Conservation (phyloP, 1,284 basidiomycete species). For the Amylostereum areolatum region DNA sequence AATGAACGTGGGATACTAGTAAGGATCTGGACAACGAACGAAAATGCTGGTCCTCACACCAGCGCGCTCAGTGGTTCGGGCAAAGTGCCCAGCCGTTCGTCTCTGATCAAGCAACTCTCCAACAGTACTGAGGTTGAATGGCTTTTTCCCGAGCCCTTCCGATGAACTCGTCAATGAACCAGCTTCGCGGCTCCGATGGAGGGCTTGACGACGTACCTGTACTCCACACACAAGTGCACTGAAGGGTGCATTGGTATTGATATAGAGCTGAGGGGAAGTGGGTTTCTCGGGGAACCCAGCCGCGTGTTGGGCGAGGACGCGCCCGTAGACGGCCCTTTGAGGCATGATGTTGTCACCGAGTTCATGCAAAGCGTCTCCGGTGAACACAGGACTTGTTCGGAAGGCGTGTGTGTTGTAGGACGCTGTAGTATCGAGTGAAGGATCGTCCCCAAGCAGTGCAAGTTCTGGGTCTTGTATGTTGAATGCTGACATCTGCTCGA, state of each 20-base stretch:
- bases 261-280: slow-evolving; percentile 15
- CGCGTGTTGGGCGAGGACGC: slow-evolving; percentile 7
- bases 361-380: slow-evolving; percentile 9
- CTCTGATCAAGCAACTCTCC: slow-evolving; percentile 22
- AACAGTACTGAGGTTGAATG: slow-evolving; percentile 25
- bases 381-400: slow-evolving; percentile 11
- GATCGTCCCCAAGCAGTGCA: too few species aligned
- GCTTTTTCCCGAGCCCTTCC: slow-evolving; percentile 22
- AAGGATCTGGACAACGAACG: too few species aligned
- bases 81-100: slow-evolving; percentile 18
- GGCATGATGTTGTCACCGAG: slow-evolving; percentile 4
- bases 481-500: too few species aligned
- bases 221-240: slow-evolving; percentile 24
- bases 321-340: slow-evolving; percentile 12
- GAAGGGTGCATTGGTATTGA: slow-evolving; percentile 20
- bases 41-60: slow-evolving; percentile 10
- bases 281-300: background rate
- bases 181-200: too few species aligned
- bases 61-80: slow-evolving; percentile 21
- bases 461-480: too few species aligned
- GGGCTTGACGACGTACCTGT: slow-evolving; percentile 11
- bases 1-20: background rate
- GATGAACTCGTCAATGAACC: too few species aligned
- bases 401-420: background rate
- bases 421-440: too few species aligned